Conservation (phyloP, 768 basidiomycete genomes). For the Mycena epipterygia region DNA sequence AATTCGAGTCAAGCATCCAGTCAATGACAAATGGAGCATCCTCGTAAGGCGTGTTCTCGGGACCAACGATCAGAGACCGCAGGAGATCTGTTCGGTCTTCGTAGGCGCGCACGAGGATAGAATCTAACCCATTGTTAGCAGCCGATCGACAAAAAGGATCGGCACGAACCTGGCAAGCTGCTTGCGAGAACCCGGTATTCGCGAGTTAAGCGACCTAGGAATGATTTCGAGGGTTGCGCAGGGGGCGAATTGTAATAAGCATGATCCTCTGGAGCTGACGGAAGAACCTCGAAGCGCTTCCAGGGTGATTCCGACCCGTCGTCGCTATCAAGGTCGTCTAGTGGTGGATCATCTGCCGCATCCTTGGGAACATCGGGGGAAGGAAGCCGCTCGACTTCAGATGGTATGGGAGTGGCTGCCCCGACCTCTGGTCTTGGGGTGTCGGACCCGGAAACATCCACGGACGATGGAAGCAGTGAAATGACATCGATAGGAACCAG, state of each 20-base stretch:
- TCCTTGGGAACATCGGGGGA: constrained; percentile 47
- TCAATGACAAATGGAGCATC: constrained; percentile 97
- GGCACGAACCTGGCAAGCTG: constrained; percentile 83
- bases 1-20: constrained; percentile 90
- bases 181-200: constrained; percentile 86
- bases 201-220: constrained; percentile 80
- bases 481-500: constrained; percentile 18
- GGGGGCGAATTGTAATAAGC: constrained; percentile 77
- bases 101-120: constrained; percentile 90
- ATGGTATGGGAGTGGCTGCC: not conserved
- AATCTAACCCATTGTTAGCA: constrained; percentile 60
- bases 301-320: constrained; percentile 64
- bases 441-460: not conserved
- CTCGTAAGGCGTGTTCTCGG: constrained; percentile 95
- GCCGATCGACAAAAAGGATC: not conserved
- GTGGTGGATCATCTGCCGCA: constrained; percentile 33
- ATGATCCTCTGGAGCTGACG: constrained; percentile 86
- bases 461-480: not conserved
- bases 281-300: constrained; percentile 86
- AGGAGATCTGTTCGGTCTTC: constrained; percentile 92
- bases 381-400: constrained; percentile 6
- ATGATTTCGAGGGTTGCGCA: constrained; percentile 77
- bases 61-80: constrained; percentile 91
- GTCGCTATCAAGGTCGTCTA: constrained; percentile 43
- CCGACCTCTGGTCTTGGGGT: constrained; percentile 12